Evolutionary conservation across 768 basidiomycete species (phyloP).

Genomic region (Tricholomella constricta): DNA sequence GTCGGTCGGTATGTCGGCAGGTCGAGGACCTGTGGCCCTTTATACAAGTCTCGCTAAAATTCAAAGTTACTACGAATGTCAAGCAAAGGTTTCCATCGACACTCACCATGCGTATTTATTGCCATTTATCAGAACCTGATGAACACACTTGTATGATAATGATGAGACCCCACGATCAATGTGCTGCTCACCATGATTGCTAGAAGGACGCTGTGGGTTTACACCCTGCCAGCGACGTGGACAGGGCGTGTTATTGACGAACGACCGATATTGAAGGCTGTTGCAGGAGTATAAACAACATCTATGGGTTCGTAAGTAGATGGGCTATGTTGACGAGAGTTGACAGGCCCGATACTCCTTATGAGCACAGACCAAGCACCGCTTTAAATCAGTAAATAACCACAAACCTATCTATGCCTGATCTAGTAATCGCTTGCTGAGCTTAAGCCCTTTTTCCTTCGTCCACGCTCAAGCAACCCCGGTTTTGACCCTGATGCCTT

Average conservation of each 20-base stretch:
- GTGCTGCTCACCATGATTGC: conserved; percentile 15
- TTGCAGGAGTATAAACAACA: conserved; percentile 48
- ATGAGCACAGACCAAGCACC: conserved; percentile 39
- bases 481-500: too few species aligned
- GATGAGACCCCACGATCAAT: too few species aligned
- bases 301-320: conserved; percentile 32
- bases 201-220: conserved; percentile 18
- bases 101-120: conserved; percentile 85
- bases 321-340: conserved; percentile 52
- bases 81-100: neutral
- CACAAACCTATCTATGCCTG: conserved; percentile 6
- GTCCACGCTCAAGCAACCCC: too few species aligned
- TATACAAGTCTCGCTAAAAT: conserved; percentile 82
- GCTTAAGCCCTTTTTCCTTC: neutral
- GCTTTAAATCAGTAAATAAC: conserved; percentile 15
- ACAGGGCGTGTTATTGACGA: conserved; percentile 54
- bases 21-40: conserved; percentile 91
- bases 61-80: conserved; percentile 6
- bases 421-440: too few species aligned
- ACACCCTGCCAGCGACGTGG: conserved; percentile 59
- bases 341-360: conserved; percentile 48
- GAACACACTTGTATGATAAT: too few species aligned
- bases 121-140: conserved; percentile 68
- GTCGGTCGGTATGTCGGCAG: conserved; percentile 86
- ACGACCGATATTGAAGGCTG: conserved; percentile 27